Evolutionary conservation across 805 yeast genomes (phyloP).

Genomic region (Naumovozyma baii): DNA sequence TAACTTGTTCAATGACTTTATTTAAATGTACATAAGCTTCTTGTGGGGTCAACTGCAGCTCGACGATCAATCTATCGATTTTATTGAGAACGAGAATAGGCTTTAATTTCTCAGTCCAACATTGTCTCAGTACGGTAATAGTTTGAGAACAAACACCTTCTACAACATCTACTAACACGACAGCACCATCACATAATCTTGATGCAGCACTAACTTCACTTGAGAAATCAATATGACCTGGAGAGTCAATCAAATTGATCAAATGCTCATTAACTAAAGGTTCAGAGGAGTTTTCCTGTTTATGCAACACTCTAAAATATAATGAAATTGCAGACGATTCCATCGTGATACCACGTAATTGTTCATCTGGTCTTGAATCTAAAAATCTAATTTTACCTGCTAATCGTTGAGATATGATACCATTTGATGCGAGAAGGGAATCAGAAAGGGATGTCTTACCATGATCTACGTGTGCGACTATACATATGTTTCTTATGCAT

Average conservation of each 20-base stretch:
- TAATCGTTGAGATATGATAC: slow-evolving; percentile 86
- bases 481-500: slow-evolving; percentile 80
- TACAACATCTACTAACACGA: slow-evolving; percentile 89
- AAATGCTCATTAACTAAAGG: slow-evolving; percentile 63
- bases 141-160: slow-evolving; percentile 99
- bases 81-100: slow-evolving; percentile 86
- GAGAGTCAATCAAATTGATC: slow-evolving; percentile 90
- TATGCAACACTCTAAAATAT: slow-evolving; percentile 64
- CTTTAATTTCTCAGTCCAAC: slow-evolving; percentile 86
- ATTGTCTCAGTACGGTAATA: slow-evolving; percentile 84
- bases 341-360: slow-evolving; percentile 93
- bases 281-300: slow-evolving; percentile 27
- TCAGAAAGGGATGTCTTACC: slow-evolving; percentile 95
- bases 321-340: slow-evolving; percentile 91
- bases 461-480: slow-evolving; percentile 96
- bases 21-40: slow-evolving; percentile 80
- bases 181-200: slow-evolving; percentile 92
- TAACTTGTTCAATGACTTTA: slow-evolving; percentile 82
- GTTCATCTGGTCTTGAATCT: slow-evolving; percentile 94
- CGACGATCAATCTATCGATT: slow-evolving; percentile 76
- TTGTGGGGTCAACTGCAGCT: slow-evolving; percentile 66
- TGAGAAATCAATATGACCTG: slow-evolving; percentile 97
- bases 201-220: slow-evolving; percentile 96
- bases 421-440: slow-evolving; percentile 86
- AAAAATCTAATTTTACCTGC: slow-evolving; percentile 92